These are phyloP conservation scores for Pseudocercospora pini-densiflorae DNA, from an alignment of 2,329 filamentous ascomycete species.

Conservation along the genomic window DNA sequence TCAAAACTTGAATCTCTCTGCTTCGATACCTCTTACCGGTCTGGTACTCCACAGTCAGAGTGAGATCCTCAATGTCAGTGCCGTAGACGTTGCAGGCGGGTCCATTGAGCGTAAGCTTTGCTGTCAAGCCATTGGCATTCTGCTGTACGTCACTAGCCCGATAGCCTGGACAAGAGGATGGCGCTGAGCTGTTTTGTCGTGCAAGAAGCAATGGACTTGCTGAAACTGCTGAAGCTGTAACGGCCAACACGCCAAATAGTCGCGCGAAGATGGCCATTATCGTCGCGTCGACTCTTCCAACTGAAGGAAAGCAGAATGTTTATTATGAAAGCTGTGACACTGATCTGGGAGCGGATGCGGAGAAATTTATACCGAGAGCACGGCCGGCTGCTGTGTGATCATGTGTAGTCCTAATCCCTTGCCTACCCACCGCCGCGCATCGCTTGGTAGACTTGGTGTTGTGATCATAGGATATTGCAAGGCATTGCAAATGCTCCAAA, in stretches of 20 bases:
- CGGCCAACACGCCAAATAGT: slow-evolving; percentile 23
- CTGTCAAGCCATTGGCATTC: slow-evolving; percentile 63
- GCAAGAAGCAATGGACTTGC: slow-evolving; percentile 27
- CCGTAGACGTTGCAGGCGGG: slow-evolving; percentile 65
- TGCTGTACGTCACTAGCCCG: slow-evolving; percentile 63
- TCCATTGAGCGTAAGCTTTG: slow-evolving; percentile 72
- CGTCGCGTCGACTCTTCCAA: background rate
- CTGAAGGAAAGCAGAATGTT: background rate
- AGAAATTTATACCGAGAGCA: slow-evolving; percentile 20
- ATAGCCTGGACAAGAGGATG: slow-evolving; percentile 67
- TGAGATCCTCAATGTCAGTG: slow-evolving; percentile 60
- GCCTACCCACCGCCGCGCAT: background rate
- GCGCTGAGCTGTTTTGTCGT: slow-evolving; percentile 25
- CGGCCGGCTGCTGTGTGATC: background rate
- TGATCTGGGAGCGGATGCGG: slow-evolving; percentile 6
- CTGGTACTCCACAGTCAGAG: slow-evolving; percentile 65
- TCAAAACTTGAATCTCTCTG: background rate
- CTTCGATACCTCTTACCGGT: slow-evolving; percentile 50
- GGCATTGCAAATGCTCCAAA: background rate
- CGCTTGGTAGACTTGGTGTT: slow-evolving; percentile 2
- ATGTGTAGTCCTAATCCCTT: background rate
- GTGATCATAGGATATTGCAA: background rate
- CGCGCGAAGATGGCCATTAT: slow-evolving; percentile 26
- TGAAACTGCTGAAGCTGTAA: slow-evolving; percentile 21
- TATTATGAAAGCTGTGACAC: slow-evolving; percentile 3